Percentiles rank a stretch among this genome's conserved stretches.
Conservation (phyloP, 441 rosid species). For the Macaranga tanarius region DNA sequence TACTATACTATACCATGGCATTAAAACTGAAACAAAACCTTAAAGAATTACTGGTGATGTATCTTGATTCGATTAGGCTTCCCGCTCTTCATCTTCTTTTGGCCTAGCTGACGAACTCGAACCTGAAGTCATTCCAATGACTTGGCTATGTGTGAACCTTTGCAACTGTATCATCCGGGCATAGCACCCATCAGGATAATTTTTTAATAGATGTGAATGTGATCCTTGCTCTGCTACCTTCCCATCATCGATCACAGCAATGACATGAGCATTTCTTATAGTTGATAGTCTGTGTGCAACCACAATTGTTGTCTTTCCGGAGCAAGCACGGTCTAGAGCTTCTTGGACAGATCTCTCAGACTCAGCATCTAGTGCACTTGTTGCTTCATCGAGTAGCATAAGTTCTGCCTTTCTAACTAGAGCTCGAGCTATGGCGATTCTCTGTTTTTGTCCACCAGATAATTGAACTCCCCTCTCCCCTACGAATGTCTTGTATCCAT, state of each 20-base stretch:
- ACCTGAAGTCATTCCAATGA: constrained; percentile 81
- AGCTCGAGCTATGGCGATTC: constrained; percentile 89
- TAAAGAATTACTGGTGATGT: constrained; percentile 32
- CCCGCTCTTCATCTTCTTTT: constrained; percentile 65
- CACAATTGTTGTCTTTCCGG: constrained; percentile 79
- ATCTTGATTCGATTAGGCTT: constrained; percentile 37
- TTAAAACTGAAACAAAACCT: constrained; percentile 29
- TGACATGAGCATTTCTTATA: constrained; percentile 80
- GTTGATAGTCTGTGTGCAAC: constrained; percentile 95
- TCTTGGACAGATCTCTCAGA: constrained; percentile 96
- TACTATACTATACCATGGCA: constrained; percentile 47
- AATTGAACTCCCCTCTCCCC: constrained; percentile 96
- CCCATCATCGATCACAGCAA: constrained; percentile 91
- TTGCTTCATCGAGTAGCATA: constrained; percentile 95
- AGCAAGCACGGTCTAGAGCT: constrained; percentile 87
- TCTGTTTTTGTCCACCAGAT: constrained; percentile 96
- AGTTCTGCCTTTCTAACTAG: constrained; percentile 85
- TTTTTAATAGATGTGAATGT: constrained; percentile 84
- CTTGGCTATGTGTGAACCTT: constrained; percentile 89
- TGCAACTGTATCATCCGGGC: constrained; percentile 96
- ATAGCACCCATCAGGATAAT: constrained; percentile 86
- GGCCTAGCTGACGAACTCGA: constrained; percentile 64
- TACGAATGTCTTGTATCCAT: constrained; percentile 81
- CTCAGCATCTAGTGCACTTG: constrained; percentile 93
- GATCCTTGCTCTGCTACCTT: constrained; percentile 97